Base-by-base conservation (phyloP, 768 basidiomycete species). In the Brasilioporus rufonigricans region DNA sequence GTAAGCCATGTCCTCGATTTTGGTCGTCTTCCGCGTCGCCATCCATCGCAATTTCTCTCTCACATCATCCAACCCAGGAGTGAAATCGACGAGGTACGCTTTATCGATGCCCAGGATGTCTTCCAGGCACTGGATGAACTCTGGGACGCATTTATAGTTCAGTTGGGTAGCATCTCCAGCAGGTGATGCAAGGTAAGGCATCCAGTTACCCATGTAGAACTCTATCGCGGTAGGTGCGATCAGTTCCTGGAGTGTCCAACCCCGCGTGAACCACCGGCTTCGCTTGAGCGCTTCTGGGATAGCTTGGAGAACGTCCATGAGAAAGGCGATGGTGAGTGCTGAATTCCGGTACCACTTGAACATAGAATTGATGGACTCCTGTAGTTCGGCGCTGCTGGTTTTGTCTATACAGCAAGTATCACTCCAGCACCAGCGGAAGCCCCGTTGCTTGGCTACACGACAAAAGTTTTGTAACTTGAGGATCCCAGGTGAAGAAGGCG, bases 391-490 rank as follows among this genome's bases (percentile, higher is more conserved):
- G 19, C 64, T 70, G 45, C 67, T 71, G 12, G 51, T 31, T 40
- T 69, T 67, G 32, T 70, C 64, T 19, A 67, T 69, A 26, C 71
- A 72, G 16, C 63, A 69, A 1, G 69, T 69, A 16, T 72, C 71
- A 43, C 61, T 60, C 69, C 68, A 72, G 39, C 65, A 63, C 55
- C 65, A 64, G n/a, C 2, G 48, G 46, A 59, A 69, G 36, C 55
- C 56, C 2, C 35, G 44, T n/a, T 54, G 43, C 38, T 54, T 56
- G 35, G 66, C 66, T 36, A 57, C 51, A 23, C 48, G 48, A 39
- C 68, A 67, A 44, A 64, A 61, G 12, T n/a, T 51, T 44, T 62
- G 65, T 4, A 70, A 29, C 52, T 70, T 69, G 46, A 13, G 21
- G 12, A 26, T 43, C 7, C 65, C 66, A 10, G 52, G 48, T 3